Percentiles rank a stretch among this genome's conserved stretches.
Conservation (phyloP, 768 basidiomycete genomes). For the Leccinellum albellum region DNA sequence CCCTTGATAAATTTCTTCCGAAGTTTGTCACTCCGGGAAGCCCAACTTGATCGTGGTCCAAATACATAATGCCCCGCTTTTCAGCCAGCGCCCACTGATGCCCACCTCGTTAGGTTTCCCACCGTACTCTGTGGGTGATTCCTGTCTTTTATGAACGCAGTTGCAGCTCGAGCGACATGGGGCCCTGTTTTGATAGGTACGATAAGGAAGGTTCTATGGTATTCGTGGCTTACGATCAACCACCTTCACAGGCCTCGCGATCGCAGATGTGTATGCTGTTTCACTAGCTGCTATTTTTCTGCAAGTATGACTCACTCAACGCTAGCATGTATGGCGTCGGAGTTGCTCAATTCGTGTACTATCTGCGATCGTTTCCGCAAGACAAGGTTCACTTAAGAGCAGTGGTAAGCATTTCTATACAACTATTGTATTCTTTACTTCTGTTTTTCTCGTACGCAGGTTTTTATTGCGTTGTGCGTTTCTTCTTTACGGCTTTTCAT, state of each 20-base stretch:
- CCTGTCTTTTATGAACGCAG: conserved; percentile 3
- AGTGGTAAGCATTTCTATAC: conserved; percentile 9
- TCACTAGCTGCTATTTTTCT: not conserved
- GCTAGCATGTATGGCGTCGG: not conserved
- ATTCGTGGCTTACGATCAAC: not conserved
- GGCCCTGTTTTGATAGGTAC: conserved; percentile 17
- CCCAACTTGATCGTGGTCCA: too few relatives aligned
- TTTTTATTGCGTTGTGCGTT: conserved; percentile 10
- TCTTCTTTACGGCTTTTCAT: too few relatives aligned
- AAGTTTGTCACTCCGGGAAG: too few relatives aligned
- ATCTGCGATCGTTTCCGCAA: conserved; percentile 14
- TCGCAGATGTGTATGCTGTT: conserved; percentile 13
- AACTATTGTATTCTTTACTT: not conserved
- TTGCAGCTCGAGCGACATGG: not conserved
- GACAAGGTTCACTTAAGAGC: conserved; percentile 10
- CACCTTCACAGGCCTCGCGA: conserved; percentile 16
- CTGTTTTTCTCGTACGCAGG: not conserved
- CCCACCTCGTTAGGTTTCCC: not conserved
- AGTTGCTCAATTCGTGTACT: conserved; percentile 1
- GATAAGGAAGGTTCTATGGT: not conserved
- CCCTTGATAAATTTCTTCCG: too few relatives aligned
- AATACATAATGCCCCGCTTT: not conserved
- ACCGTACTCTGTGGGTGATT: not conserved
- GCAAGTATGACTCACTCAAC: not conserved
- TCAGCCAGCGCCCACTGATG: not conserved